Evolutionary conservation across 2,329 filamentous ascomycete genomes (phyloP).

Genomic region (Ilyonectria sp.): DNA sequence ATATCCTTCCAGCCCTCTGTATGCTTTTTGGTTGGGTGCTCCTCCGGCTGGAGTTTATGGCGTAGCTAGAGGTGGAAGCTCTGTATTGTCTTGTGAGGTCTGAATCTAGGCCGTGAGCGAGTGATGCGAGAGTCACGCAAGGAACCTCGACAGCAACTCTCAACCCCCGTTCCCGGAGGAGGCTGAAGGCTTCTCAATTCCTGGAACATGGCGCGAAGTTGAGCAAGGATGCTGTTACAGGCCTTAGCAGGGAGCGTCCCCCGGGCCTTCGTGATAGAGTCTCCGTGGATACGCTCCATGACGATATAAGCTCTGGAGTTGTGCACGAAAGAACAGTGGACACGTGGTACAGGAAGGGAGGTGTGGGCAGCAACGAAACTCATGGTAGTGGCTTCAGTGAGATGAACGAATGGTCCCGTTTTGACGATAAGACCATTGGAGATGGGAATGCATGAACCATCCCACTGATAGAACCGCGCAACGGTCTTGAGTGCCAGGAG

Average conservation of each 20-base stretch:
- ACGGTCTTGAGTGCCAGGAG: constrained; percentile 48
- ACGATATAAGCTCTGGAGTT: constrained; percentile 60
- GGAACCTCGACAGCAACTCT: constrained; percentile 48
- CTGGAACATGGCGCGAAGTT: constrained; percentile 39
- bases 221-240: constrained; percentile 28
- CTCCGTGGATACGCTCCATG: constrained; percentile 56
- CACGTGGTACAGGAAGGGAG: constrained; percentile 36
- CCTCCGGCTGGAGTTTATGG: constrained; percentile 41
- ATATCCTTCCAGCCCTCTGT: constrained; percentile 47
- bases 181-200: too few relatives aligned
- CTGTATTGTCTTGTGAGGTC: constrained; percentile 50
- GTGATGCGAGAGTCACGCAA: constrained; percentile 48
- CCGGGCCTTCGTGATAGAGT: constrained; percentile 34
- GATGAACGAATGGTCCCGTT: constrained; percentile 34
- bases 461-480: constrained; percentile 42
- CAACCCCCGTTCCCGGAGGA: too few relatives aligned
- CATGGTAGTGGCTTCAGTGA: constrained; percentile 43
- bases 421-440: constrained; percentile 47
- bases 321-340: constrained; percentile 53
- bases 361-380: constrained; percentile 38
- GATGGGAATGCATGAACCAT: constrained; percentile 43
- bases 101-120: constrained; percentile 36
- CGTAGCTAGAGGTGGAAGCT: constrained; percentile 54
- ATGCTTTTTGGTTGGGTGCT: constrained; percentile 35
- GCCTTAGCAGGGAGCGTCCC: constrained; percentile 23